phyloP scores from a whole-genome alignment of 441 rosid species.

The Euphorbia corollata region DNA sequence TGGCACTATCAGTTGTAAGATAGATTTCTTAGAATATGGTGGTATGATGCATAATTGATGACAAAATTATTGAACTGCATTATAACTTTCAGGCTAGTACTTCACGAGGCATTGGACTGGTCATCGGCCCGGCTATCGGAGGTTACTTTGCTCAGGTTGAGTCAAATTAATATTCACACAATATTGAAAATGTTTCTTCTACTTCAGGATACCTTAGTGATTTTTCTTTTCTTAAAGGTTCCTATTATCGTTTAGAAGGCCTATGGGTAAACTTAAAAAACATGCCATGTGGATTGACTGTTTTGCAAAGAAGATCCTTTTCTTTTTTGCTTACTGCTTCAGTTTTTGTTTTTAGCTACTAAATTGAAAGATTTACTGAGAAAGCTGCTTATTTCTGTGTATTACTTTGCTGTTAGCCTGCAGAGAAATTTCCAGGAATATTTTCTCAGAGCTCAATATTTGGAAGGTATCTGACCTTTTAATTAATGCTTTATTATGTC shows the following conservation, averaged over 20 bases:
- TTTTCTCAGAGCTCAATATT: constrained; percentile 44
- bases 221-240: not conserved
- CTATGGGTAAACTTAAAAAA: not conserved
- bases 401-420: constrained; percentile 40
- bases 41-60: constrained; percentile 3
- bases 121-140: constrained; percentile 68
- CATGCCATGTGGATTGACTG: too few species aligned
- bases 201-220: not conserved
- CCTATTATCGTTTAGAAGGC: not conserved
- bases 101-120: constrained; percentile 56
- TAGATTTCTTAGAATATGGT: constrained; percentile 6
- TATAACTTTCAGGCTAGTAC: constrained; percentile 44
- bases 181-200: not conserved
- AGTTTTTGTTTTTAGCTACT: not conserved
- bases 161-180: not conserved
- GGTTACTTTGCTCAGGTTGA: constrained; percentile 63
- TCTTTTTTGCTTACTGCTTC: too few species aligned
- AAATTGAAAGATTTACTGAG: not conserved
- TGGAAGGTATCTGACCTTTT: constrained; percentile 38
- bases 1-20: constrained; percentile 41
- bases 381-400: constrained; percentile 3
- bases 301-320: too few species aligned
- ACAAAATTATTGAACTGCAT: not conserved
- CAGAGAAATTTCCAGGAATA: constrained; percentile 42
- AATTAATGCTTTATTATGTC: not conserved